These are phyloP conservation scores for Rhizopogon sp. DNA, from an alignment of 768 basidiomycete genomes.

Conservation along the genomic window DNA sequence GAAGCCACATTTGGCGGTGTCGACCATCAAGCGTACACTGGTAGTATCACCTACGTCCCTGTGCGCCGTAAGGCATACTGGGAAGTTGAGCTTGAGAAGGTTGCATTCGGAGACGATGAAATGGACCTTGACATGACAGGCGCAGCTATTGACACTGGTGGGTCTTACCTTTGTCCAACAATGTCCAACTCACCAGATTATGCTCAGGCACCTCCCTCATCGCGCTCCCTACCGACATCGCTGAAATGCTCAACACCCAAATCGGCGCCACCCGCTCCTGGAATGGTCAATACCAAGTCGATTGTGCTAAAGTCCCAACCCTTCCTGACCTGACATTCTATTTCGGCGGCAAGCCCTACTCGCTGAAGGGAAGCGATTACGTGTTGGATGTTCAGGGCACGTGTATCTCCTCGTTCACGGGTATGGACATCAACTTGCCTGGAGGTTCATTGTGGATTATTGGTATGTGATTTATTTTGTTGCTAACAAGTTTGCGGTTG, in stretches of 20 bases:
- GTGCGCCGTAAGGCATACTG: constrained; percentile 95
- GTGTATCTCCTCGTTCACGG: constrained; percentile 92
- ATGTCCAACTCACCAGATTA: constrained; percentile 1
- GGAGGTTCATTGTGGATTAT: constrained; percentile 85
- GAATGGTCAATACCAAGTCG: constrained; percentile 94
- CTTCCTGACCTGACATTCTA: constrained; percentile 83
- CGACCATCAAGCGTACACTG: constrained; percentile 70
- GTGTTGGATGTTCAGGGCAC: constrained; percentile 86
- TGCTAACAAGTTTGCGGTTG: constrained; percentile 4
- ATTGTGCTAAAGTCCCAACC: constrained; percentile 77
- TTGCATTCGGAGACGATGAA: constrained; percentile 80
- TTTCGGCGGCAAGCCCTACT: constrained; percentile 77
- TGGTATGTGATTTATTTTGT: constrained; percentile 40
- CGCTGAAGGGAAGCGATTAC: constrained; percentile 82
- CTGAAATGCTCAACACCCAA: constrained; percentile 94
- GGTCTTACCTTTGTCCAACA: constrained; percentile 8
- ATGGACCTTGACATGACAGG: constrained; percentile 93
- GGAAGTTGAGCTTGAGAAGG: constrained; percentile 92
- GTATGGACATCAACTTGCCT: constrained; percentile 83
- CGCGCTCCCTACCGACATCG: constrained; percentile 88
- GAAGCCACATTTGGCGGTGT: constrained; percentile 92
- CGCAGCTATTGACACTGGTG: constrained; percentile 87
- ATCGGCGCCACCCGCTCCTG: constrained; percentile 93
- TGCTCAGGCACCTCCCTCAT: constrained; percentile 83
- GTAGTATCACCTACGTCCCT: constrained; percentile 82